These are phyloP conservation scores for Salix udensis DNA, from an alignment of 345 rosid species.

Conservation along the genomic window DNA sequence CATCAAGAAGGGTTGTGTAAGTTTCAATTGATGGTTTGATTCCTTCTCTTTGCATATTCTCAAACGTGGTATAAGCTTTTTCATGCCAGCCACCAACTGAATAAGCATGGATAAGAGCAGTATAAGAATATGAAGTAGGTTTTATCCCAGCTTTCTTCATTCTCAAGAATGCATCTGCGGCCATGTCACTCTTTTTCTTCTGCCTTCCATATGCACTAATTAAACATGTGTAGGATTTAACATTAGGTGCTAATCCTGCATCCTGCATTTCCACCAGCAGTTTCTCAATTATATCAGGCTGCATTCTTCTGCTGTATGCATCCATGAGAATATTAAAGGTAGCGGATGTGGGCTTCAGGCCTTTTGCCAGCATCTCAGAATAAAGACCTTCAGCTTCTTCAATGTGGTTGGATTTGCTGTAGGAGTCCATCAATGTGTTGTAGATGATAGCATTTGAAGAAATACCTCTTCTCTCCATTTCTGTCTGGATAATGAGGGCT, in stretches of 20 bases:
- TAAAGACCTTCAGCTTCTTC: conserved; percentile 89
- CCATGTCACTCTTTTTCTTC: conserved; percentile 75
- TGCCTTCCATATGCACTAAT: conserved; percentile 77
- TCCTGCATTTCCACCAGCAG: conserved; percentile 67
- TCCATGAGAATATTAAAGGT: conserved; percentile 75
- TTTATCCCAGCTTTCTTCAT: conserved; percentile 69
- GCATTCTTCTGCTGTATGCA: conserved; percentile 86
- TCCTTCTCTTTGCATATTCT: conserved; percentile 62
- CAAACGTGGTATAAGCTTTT: conserved; percentile 62
- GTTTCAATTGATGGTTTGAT: conserved; percentile 75
- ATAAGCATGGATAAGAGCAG: conserved; percentile 85
- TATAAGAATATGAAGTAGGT: conserved; percentile 77
- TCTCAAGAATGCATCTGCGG: conserved; percentile 68
- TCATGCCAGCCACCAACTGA: conserved; percentile 77
- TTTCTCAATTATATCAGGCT: conserved; percentile 71
- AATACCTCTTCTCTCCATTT: conserved; percentile 85
- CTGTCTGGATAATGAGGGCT: conserved; percentile 70
- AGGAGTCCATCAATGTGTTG: conserved; percentile 81
- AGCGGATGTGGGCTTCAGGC: conserved; percentile 53
- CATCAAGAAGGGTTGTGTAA: conserved; percentile 78
- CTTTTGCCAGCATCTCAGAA: conserved; percentile 63
- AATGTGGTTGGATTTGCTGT: conserved; percentile 55
- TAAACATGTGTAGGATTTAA: conserved; percentile 65
- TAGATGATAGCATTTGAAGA: conserved; percentile 58
- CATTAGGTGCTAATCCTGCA: conserved; percentile 56